Evolutionary conservation across 371 early-diverging fungal genomes (phyloP).

Genomic region (Mucor irregularis): DNA sequence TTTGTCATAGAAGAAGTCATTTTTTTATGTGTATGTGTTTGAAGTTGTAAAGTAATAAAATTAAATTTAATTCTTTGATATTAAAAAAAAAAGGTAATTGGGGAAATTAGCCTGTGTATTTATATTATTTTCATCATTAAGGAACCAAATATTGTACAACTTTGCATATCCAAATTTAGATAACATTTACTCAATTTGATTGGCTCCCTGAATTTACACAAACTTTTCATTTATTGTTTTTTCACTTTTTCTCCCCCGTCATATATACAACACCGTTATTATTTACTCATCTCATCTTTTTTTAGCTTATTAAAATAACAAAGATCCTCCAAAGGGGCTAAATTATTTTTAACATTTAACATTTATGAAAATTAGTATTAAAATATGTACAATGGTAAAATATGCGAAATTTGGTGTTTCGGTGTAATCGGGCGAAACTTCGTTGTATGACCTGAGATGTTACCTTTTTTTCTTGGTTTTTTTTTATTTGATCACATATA

Average conservation of each 20-base stretch:
- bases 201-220: slow-evolving; percentile 11
- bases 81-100: slow-evolving; percentile 10
- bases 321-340: no score
- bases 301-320: no score
- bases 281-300: no score
- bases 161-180: slow-evolving; percentile 9
- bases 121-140: slow-evolving; percentile 17
- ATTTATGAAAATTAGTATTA: no score
- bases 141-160: slow-evolving; percentile 7
- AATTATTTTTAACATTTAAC: slow-evolving; percentile 4
- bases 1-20: slow-evolving; percentile 22
- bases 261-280: no score
- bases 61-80: no score
- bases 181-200: neutral
- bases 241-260: no score
- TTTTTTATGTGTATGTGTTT: neutral
- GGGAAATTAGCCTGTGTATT: slow-evolving; percentile 8
- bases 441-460: neutral
- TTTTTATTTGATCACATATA: no score
- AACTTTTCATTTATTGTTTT: no score
- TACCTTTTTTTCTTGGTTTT: no score
- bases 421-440: neutral
- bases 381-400: neutral
- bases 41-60: neutral
- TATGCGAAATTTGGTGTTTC: neutral